phyloP scores from a whole-genome alignment of 2,329 filamentous ascomycete species.

The Venturia nashicola region DNA sequence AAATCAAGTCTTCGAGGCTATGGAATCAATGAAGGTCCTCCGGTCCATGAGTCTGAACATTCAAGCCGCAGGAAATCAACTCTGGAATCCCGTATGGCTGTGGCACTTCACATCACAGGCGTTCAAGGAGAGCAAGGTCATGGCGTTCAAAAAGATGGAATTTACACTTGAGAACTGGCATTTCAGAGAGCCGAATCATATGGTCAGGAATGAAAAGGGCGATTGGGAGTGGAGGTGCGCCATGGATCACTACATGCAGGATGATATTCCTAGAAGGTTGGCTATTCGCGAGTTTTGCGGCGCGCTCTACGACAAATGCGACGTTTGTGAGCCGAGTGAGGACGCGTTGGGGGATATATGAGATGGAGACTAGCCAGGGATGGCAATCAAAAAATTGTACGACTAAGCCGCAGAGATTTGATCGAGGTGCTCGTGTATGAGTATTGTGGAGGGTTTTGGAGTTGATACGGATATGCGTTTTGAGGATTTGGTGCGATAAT shows the following conservation, averaged over 20 bases:
- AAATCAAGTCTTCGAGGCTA: constrained; percentile 1
- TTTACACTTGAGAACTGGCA: constrained; percentile 8
- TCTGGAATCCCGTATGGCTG: constrained; percentile 12
- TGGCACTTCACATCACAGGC: constrained; percentile 8
- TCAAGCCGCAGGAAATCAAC: constrained; percentile 9
- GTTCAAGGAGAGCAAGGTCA: constrained; percentile 7
- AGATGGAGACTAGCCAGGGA: background rate
- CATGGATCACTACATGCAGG: constrained; percentile 1
- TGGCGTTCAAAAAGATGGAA: constrained; percentile 6
- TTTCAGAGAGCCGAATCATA: constrained; percentile 5
- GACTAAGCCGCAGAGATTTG: no score
- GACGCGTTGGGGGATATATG: background rate
- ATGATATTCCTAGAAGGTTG: background rate
- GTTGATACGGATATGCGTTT: background rate
- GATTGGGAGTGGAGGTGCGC: constrained; percentile 10
- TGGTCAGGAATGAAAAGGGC: background rate
- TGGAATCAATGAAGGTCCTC: constrained; percentile 6
- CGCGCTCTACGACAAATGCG: background rate
- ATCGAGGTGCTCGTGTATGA: background rate
- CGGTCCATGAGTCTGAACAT: constrained; percentile 4
- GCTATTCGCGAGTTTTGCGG: background rate
- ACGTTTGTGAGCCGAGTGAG: constrained; percentile 5
- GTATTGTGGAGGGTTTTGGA: background rate
- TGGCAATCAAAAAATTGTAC: background rate
- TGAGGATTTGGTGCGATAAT: background rate